Evolutionary conservation across 805 yeast species (phyloP).

Genomic region (Clavispora vitiphila): DNA sequence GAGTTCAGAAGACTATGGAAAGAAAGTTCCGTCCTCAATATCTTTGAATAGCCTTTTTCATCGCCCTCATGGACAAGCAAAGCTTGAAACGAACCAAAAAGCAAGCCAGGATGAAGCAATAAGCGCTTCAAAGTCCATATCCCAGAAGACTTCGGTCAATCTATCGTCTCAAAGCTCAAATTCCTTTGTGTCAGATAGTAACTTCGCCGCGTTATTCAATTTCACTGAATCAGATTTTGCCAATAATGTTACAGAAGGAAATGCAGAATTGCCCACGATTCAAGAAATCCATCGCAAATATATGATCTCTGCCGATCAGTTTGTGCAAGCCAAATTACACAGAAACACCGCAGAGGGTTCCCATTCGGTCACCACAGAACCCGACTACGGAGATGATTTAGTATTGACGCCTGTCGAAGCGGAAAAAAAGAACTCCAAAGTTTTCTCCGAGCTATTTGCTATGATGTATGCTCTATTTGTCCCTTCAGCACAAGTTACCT

Average conservation of each 20-base stretch:
- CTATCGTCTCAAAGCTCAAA: constrained; percentile 13
- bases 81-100: constrained; percentile 1
- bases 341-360: neutral
- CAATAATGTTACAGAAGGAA: constrained; percentile 1
- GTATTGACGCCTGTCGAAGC: neutral
- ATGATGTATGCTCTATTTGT: constrained; percentile 7
- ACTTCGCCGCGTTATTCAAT: constrained; percentile 5
- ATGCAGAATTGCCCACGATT: constrained; percentile 1
- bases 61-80: constrained; percentile 2
- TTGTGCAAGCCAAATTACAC: constrained; percentile 9
- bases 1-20: neutral
- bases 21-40: constrained; percentile 2
- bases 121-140: neutral
- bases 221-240: constrained; percentile 9
- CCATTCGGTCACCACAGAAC: neutral
- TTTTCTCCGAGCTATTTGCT: constrained; percentile 2
- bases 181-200: constrained; percentile 7
- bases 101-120: neutral
- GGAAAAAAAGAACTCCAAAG: neutral
- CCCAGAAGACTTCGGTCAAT: constrained; percentile 4
- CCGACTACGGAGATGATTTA: neutral
- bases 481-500: constrained; percentile 4
- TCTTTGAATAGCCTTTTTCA: constrained; percentile 1
- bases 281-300: constrained; percentile 11
- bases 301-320: constrained; percentile 12